Conservation (phyloP, 2,329 filamentous ascomycete genomes). For the Zymoseptoria brevis region DNA sequence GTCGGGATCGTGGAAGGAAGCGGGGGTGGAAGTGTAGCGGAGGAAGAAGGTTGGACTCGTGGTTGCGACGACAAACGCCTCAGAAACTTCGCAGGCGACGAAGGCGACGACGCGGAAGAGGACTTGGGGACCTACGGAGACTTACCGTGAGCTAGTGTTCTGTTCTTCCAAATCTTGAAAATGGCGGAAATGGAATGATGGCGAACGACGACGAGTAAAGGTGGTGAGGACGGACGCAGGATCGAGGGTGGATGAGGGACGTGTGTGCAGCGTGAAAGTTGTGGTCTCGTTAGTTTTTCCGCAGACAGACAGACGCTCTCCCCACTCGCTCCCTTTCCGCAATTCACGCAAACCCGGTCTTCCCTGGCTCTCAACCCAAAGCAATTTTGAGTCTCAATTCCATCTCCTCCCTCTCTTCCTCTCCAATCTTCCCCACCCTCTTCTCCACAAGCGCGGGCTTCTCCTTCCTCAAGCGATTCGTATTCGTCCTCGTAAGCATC, state of each 20-base stretch:
- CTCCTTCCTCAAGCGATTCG: background rate
- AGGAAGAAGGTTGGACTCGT: background rate
- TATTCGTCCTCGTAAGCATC: background rate
- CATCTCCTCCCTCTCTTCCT: background rate
- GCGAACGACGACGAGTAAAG: background rate
- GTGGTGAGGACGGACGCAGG: background rate
- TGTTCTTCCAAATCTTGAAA: background rate
- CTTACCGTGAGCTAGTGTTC: conserved; percentile 24
- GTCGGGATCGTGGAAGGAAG: background rate
- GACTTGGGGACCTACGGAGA: conserved; percentile 12
- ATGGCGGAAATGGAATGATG: no score
- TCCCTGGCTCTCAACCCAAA: conserved; percentile 1
- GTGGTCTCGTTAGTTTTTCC: background rate
- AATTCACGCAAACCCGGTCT: background rate
- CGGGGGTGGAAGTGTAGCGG: background rate
- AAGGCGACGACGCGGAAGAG: conserved; percentile 1
- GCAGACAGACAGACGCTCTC: background rate
- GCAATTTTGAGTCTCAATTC: background rate
- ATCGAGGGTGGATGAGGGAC: background rate
- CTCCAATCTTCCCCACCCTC: background rate
- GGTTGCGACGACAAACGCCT: background rate
- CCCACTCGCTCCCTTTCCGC: background rate
- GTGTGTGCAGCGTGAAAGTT: background rate
- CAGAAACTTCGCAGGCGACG: background rate
- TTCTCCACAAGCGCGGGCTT: background rate